A percentile compares a stretch with the other conserved stretches of the same genome.
Conservation (phyloP, 108 stramenopile species). For the Chaetoceros tenuissimus region DNA sequence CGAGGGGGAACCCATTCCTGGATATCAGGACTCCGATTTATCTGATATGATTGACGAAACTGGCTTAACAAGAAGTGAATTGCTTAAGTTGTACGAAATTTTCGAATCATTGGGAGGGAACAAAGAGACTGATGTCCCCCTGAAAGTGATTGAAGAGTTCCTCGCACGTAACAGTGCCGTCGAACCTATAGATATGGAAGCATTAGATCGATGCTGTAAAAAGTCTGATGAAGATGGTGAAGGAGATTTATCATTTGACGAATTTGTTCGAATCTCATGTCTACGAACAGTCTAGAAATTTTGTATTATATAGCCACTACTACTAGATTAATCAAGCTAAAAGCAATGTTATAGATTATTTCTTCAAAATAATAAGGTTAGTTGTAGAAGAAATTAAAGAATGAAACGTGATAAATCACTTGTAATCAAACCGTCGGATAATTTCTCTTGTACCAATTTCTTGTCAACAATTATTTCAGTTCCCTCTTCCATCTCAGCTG, state of each 20-base stretch:
- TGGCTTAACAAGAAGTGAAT: slow-evolving; percentile 5
- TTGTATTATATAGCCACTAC: neutral
- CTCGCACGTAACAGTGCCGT: slow-evolving; percentile 4
- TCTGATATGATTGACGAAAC: slow-evolving; percentile 12
- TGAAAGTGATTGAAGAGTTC: slow-evolving; percentile 17
- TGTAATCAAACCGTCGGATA: slow-evolving; percentile 68
- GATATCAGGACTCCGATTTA: slow-evolving; percentile 3
- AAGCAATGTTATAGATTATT: too few species aligned
- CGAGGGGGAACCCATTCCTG: slow-evolving; percentile 5
- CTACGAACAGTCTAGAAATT: neutral
- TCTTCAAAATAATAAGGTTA: too few species aligned
- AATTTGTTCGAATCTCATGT: slow-evolving; percentile 10
- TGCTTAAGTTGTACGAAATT: slow-evolving; percentile 9
- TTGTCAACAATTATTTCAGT: slow-evolving; percentile 63
- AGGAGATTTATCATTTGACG: slow-evolving; percentile 18
- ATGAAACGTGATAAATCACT: slow-evolving; percentile 93
- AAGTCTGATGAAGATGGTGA: slow-evolving; percentile 14
- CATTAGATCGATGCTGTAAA: slow-evolving; percentile 3
- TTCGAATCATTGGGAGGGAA: slow-evolving; percentile 6
- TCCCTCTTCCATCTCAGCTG: slow-evolving; percentile 84
- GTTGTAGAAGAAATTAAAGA: too few species aligned
- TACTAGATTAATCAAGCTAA: too few species aligned
- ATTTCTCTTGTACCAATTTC: slow-evolving; percentile 70
- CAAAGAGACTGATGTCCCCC: slow-evolving; percentile 7
- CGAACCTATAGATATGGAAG: slow-evolving; percentile 9